Conservation (phyloP, 2,329 filamentous ascomycete species). For the Alternaria conjuncta region DNA sequence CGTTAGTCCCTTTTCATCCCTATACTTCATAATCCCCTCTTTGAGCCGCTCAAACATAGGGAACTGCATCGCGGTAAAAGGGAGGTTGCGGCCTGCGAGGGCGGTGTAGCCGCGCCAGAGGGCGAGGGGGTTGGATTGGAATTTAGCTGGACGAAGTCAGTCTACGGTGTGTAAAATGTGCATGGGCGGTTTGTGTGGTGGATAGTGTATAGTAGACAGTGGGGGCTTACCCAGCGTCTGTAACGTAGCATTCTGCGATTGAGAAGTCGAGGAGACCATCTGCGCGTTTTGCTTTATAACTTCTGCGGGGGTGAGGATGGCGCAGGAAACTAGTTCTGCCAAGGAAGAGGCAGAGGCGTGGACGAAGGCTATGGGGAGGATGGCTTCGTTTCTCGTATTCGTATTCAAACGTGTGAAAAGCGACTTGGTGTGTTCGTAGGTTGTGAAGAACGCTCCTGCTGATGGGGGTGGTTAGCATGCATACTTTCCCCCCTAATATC, state of each 20-base stretch:
- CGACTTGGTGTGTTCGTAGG: conserved; percentile 79
- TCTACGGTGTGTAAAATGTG: no score
- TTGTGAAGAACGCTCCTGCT: conserved; percentile 89
- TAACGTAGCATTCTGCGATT: conserved; percentile 58
- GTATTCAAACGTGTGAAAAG: conserved; percentile 61
- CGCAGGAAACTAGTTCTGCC: conserved; percentile 83
- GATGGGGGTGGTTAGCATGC: conserved; percentile 3
- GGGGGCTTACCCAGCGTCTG: conserved; percentile 44
- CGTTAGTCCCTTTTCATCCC: conserved; percentile 47
- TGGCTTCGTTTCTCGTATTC: conserved; percentile 37
- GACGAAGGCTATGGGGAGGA: conserved; percentile 71
- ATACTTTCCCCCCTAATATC: no score
- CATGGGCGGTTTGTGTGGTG: no score
- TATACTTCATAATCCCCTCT: conserved; percentile 55
- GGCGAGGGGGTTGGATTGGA: conserved; percentile 62
- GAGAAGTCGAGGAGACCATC: conserved; percentile 63
- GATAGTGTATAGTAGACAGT: no score
- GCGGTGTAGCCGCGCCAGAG: conserved; percentile 78
- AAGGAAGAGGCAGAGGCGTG: conserved; percentile 76
- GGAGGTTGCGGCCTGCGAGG: conserved; percentile 80
- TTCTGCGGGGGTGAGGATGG: conserved; percentile 86
- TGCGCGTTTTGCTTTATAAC: conserved; percentile 95
- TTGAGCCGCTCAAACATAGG: conserved; percentile 81
- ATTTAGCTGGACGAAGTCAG: conserved; percentile 46
- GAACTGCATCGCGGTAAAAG: conserved; percentile 88